A percentile compares a stretch with the other conserved stretches of the same genome.
These are phyloP conservation scores for barrel medic (Medicago truncatula) DNA, from an alignment of 306 rosid genomes.

Conservation along the genomic window MtrunA17r5.0-ANR NC_053043.1:14033001-14033500, in stretches of 20 bases:
- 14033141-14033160: constrained; percentile 8
- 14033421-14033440: constrained; percentile 44
- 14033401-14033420: constrained; percentile 80
- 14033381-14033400: constrained; percentile 65
- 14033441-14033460: constrained; percentile 16
- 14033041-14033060: constrained; percentile 63
- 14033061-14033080: constrained; percentile 67
- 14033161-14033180: neutral
- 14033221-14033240: constrained; percentile 81
- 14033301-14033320: constrained; percentile 77
- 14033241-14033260: constrained; percentile 74
- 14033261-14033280: constrained; percentile 83
- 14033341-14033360: constrained; percentile 77
- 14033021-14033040: constrained; percentile 76
- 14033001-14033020: constrained; percentile 66
- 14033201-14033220: constrained; percentile 80
- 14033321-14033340: constrained; percentile 77
- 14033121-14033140: constrained; percentile 60
- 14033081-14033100: constrained; percentile 74
- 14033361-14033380: constrained; percentile 74
- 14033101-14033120: constrained; percentile 74
- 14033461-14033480: neutral
- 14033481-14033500: too few species aligned
- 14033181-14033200: constrained; percentile 33
- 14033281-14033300: constrained; percentile 64